These are phyloP conservation scores for Solanum dulcamara DNA, from an alignment of 257 asterid species.

Conservation along the genomic window DNA sequence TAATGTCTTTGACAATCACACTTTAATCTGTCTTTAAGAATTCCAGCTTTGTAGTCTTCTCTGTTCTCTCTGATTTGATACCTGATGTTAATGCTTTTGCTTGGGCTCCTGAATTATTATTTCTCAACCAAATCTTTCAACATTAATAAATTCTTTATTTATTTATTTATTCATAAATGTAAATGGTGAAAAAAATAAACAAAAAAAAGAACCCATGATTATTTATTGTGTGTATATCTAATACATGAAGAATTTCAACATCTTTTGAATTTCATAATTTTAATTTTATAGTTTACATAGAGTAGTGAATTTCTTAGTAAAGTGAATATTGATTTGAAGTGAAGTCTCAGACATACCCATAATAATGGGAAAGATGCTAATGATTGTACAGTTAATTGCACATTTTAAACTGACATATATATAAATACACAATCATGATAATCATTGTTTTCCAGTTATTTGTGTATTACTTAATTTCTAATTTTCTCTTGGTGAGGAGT, in stretches of 20 bases:
- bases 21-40: too few species aligned
- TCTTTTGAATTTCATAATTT: too few species aligned
- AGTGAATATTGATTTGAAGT: not conserved
- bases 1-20: constrained; percentile 48
- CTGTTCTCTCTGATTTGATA: constrained; percentile 75
- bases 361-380: not conserved
- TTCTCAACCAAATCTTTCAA: constrained; percentile 75
- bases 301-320: not conserved
- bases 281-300: not conserved
- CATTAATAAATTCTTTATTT: not conserved
- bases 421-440: too few species aligned
- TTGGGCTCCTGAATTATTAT: constrained; percentile 76
- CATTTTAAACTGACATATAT: not conserved
- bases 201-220: not conserved
- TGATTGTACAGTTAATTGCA: not conserved
- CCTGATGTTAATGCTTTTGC: constrained; percentile 57
- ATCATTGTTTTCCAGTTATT: too few species aligned
- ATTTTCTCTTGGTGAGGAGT: too few species aligned
- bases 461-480: too few species aligned
- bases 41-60: constrained; percentile 90
- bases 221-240: not conserved
- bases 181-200: not conserved
- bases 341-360: not conserved
- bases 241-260: not conserved
- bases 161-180: too few species aligned